A percentile compares a stretch with the other conserved stretches of the same genome.
Evolutionary conservation across 495 filamentous ascomycete species (phyloP).

Genomic region (Penicillium lagena): DNA sequence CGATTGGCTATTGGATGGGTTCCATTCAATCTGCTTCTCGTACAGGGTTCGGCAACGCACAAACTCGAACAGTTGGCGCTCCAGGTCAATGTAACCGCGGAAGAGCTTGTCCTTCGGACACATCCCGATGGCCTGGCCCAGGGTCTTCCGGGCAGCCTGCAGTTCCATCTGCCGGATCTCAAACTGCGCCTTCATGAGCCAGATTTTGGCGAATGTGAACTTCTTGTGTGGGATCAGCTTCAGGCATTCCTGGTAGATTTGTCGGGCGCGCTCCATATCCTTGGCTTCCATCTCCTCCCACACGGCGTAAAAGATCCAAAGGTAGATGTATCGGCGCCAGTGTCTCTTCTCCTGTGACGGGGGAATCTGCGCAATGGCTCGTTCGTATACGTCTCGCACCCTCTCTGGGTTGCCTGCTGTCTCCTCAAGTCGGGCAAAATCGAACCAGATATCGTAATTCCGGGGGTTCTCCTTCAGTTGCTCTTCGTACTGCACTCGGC

Average conservation of each 20-base stretch:
- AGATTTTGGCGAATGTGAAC: constrained; percentile 96
- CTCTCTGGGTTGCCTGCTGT: constrained; percentile 69
- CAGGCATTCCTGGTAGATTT: constrained; percentile 86
- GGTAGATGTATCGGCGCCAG: constrained; percentile 94
- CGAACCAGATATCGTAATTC: constrained; percentile 96
- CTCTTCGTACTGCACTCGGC: constrained; percentile 90
- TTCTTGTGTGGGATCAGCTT: constrained; percentile 89
- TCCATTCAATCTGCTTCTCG: constrained; percentile 89
- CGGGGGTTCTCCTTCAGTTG: constrained; percentile 86
- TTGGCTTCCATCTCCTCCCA: constrained; percentile 86
- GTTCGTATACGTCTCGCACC: constrained; percentile 89
- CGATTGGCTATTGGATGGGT: constrained; percentile 77
- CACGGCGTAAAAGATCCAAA: constrained; percentile 95
- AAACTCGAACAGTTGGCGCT: constrained; percentile 90
- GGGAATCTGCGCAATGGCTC: constrained; percentile 91
- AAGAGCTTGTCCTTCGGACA: constrained; percentile 95
- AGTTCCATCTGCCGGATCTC: constrained; percentile 84
- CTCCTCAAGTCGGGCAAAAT: constrained; percentile 89
- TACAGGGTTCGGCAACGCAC: constrained; percentile 82
- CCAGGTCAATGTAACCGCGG: constrained; percentile 85
- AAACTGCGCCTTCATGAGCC: constrained; percentile 90
- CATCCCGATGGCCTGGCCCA: constrained; percentile 86
- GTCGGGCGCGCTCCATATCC: constrained; percentile 72
- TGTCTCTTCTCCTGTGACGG: constrained; percentile 95
- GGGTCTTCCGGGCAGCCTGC: constrained; percentile 70